Base-by-base conservation (phyloP, 73 alveolate genomes). In the Paramecium pentaurelia region DNA sequence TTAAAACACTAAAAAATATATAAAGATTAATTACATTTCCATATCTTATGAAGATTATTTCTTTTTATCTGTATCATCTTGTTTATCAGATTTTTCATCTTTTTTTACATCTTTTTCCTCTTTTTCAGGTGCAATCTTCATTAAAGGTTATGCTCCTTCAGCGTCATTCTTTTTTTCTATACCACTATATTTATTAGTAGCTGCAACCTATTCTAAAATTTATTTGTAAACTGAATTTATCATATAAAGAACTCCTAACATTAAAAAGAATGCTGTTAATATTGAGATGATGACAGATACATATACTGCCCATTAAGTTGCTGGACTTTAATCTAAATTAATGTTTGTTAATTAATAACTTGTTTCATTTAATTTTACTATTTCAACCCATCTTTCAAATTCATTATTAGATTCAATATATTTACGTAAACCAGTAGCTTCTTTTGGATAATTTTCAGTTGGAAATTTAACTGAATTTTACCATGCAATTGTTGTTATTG, bases 311-410 rank as follows among this genome's bases (percentile, higher is more conserved):
- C 91, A 80, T 45, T 80, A 12, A 0, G 91, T 80, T 20, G 91
- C 64, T 28, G 71, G 73, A 80, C 91, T 80, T 27, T 80, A 34
- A 20, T 80, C 91, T 47, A 80, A 44, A 44, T 80, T 80, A 10
- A 80, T 80, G 32, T 28, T 20, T 20, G 77, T 58, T 11, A 88
- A 28, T 34, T 58, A n/a, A 70, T 70, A 34, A 22, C 77, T 70
- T 16, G 90, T 77, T 70, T 88, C 94, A 64, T 64, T 88, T 9
- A 42, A 18, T 60, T 60, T 60, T 27, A 22, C 58, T 14, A 89
- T 40, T 42, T 64, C 92, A 8, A 71, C 27, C 94, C 94, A 89
- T 45, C 71, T 37, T 60, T 89, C 94, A 89, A 60, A 77, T 18
- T 71, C 59, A 44, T 89, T 64, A 89, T 89, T 58, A 25, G 88